These are phyloP conservation scores for Tylopilus intermedius DNA, from an alignment of 768 basidiomycete genomes.

Conservation along the genomic window DNA sequence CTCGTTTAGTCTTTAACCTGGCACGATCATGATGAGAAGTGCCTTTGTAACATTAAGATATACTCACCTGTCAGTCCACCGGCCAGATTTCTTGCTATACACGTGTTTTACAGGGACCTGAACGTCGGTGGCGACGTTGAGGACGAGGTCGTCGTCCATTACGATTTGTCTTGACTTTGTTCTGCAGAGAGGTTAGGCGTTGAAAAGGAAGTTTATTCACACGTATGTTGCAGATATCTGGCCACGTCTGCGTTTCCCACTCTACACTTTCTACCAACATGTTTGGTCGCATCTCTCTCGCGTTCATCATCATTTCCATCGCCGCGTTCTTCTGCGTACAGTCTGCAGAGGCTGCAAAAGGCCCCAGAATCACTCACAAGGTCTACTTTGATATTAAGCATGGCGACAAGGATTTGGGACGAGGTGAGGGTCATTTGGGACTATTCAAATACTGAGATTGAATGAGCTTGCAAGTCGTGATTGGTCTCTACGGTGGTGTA, in stretches of 20 bases:
- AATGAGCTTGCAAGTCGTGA: conserved; percentile 49
- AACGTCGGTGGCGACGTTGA: conserved; percentile 57
- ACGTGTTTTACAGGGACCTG: conserved; percentile 25
- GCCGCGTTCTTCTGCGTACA: conserved; percentile 68
- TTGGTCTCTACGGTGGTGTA: conserved; percentile 90
- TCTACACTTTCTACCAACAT: conserved; percentile 24
- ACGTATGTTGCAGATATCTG: conserved; percentile 2
- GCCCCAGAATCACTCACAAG: conserved; percentile 86
- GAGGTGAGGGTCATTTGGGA: conserved; percentile 47
- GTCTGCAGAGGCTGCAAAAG: conserved; percentile 75
- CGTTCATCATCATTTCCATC: conserved; percentile 57
- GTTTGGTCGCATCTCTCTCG: conserved; percentile 60
- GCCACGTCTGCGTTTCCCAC: conserved; percentile 25
- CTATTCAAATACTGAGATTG: background rate
- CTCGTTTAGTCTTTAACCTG: conserved; percentile 74
- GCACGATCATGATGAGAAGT: background rate
- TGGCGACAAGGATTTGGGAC: conserved; percentile 80
- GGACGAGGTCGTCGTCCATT: conserved; percentile 57
- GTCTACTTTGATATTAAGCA: conserved; percentile 95
- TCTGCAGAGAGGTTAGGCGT: too few relatives aligned
- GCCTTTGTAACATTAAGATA: background rate
- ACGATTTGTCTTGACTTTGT: too few relatives aligned
- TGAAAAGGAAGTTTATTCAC: conserved; percentile 25
- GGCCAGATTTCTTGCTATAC: conserved; percentile 49
- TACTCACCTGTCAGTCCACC: conserved; percentile 74